These are phyloP conservation scores for Fusarium luffae DNA, from an alignment of 2,329 filamentous ascomycete genomes.

Conservation along the genomic window DNA sequence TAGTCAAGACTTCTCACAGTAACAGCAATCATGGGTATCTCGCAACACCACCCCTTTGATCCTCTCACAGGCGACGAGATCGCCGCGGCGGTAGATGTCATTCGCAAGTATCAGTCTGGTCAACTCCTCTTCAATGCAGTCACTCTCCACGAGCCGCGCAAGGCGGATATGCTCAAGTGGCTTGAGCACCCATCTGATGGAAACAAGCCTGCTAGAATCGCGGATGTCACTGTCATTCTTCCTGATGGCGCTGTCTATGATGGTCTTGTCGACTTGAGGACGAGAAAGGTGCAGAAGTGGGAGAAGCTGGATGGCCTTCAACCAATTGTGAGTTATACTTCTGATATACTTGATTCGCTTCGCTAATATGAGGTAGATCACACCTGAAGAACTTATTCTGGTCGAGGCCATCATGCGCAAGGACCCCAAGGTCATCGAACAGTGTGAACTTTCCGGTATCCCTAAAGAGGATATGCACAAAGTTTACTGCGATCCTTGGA, in stretches of 20 bases:
- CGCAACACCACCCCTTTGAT: slow-evolving; percentile 44
- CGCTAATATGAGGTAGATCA: slow-evolving; percentile 70
- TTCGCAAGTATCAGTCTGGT: slow-evolving; percentile 73
- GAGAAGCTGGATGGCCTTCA: slow-evolving; percentile 80
- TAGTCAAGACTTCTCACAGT: not conserved
- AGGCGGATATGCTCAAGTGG: slow-evolving; percentile 85
- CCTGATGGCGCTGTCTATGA: slow-evolving; percentile 84
- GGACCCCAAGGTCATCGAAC: slow-evolving; percentile 89
- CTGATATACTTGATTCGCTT: not conserved
- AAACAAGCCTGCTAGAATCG: slow-evolving; percentile 75
- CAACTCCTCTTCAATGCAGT: slow-evolving; percentile 88
- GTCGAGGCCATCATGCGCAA: slow-evolving; percentile 81
- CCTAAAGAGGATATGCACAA: slow-evolving; percentile 89
- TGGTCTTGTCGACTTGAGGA: slow-evolving; percentile 78
- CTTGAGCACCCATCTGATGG: slow-evolving; percentile 70
- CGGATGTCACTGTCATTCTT: slow-evolving; percentile 85
- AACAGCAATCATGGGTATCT: slow-evolving; percentile 24
- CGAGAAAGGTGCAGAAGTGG: slow-evolving; percentile 77
- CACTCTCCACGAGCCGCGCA: slow-evolving; percentile 84
- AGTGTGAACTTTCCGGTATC: slow-evolving; percentile 86
- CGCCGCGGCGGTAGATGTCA: slow-evolving; percentile 71
- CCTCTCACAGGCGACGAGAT: slow-evolving; percentile 73
- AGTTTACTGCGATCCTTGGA: slow-evolving; percentile 96
- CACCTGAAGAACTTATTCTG: slow-evolving; percentile 86
- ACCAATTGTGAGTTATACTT: slow-evolving; percentile 70